These are phyloP conservation scores for Dimocarpus longan DNA, from an alignment of 345 rosid species.

Conservation along the genomic window DNA sequence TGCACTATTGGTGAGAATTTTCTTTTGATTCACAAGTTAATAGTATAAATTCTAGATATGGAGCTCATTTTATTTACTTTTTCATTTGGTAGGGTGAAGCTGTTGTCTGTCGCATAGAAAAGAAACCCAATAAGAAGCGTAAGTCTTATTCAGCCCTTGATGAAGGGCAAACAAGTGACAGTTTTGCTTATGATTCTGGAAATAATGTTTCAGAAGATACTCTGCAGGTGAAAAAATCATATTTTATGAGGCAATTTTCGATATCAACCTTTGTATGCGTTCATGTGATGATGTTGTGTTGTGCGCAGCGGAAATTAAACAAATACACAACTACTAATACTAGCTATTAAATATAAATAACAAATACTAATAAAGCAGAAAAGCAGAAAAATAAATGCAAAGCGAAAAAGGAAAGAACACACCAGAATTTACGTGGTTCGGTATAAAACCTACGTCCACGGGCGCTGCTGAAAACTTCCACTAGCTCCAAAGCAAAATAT, in stretches of 20 bases:
- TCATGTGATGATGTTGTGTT: not conserved
- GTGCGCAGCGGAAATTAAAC: too few species aligned
- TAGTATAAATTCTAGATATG: not conserved
- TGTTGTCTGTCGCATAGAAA: constrained; percentile 7
- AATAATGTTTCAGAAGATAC: not conserved
- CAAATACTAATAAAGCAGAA: too few species aligned
- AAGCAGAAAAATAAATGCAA: too few species aligned
- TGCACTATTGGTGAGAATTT: not conserved
- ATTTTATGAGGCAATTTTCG: not conserved
- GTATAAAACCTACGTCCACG: too few species aligned
- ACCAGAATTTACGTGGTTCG: too few species aligned
- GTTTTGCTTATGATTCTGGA: not conserved
- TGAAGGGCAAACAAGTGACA: not conserved
- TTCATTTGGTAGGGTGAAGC: not conserved
- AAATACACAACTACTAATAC: too few species aligned
- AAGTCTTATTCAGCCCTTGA: not conserved
- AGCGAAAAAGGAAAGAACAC: too few species aligned
- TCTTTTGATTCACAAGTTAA: not conserved
- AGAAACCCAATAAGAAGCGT: not conserved
- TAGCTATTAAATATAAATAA: too few species aligned
- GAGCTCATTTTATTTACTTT: not conserved
- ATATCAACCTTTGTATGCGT: not conserved
- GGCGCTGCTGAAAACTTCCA: too few species aligned
- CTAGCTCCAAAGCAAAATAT: too few species aligned
- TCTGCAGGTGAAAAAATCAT: not conserved